phyloP scores from a whole-genome alignment of 768 basidiomycete genomes.

The Podaxis sp. region DNA sequence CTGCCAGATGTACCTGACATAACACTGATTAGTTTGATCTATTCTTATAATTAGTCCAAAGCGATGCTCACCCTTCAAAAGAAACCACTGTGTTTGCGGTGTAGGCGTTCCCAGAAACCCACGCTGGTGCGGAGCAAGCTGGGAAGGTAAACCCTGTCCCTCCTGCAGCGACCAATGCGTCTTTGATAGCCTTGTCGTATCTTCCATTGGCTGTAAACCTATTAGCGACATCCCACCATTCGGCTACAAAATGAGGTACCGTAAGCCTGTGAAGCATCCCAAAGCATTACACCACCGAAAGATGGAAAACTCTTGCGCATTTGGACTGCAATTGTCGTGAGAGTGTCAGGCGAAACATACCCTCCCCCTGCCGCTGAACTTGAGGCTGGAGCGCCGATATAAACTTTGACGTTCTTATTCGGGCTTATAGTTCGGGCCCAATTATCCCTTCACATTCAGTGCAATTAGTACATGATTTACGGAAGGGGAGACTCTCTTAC shows the following conservation, averaged over 20 bases:
- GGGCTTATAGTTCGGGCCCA: constrained; percentile 61
- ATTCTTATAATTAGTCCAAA: background rate
- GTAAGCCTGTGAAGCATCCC: constrained; percentile 48
- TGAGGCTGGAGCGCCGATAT: constrained; percentile 64
- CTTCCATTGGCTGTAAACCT: constrained; percentile 46
- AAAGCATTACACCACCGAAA: constrained; percentile 63
- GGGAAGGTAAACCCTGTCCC: constrained; percentile 71
- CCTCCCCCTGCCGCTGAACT: constrained; percentile 55
- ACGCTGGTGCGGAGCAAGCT: constrained; percentile 56
- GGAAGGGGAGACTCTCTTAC: constrained; percentile 25
- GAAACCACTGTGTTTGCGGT: constrained; percentile 50
- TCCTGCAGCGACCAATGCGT: constrained; percentile 54
- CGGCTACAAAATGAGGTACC: constrained; percentile 38
- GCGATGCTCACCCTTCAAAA: constrained; percentile 47
- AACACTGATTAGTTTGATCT: background rate
- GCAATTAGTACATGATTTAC: background rate
- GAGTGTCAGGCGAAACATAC: constrained; percentile 48
- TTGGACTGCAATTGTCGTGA: constrained; percentile 44
- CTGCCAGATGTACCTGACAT: constrained; percentile 62
- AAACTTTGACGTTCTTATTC: constrained; percentile 62
- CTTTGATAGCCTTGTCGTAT: constrained; percentile 61
- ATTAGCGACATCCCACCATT: constrained; percentile 3
- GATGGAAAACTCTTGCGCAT: constrained; percentile 60
- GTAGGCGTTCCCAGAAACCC: constrained; percentile 46
- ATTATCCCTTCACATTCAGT: constrained; percentile 44